Base-by-base conservation (phyloP, 352 stramenopile species). In the Globisporangium parvum region DNA sequence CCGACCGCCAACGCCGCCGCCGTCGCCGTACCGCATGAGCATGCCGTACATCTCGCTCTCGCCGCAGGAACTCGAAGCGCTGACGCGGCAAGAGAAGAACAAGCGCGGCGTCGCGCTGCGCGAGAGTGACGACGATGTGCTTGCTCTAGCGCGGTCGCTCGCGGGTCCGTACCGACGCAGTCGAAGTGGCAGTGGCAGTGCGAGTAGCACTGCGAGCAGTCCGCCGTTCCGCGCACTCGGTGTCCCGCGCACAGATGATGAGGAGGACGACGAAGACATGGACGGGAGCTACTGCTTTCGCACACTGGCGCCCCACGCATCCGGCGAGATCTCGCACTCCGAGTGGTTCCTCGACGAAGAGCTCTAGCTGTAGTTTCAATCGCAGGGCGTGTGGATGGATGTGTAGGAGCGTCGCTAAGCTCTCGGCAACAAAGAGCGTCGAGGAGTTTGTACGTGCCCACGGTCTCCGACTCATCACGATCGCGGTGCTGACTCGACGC, bases 191-290 rank as follows among this genome's bases (percentile, higher is more conserved):
- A 73, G 65, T 49, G 57, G 42, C 23, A 80, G 59, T 45, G 73
- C 60, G 3, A 72, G 59, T 42, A 62, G 62, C 9, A 73, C 26
- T 14, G 17, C 66, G 4, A 61, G 46, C 53, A 65, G 59, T n/a
- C 53, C 59, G 31, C 59, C 45, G 35, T 78, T 73, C 52, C 71
- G 63, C 48, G 58, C 72, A 24, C 44, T 79, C 18, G 65, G 64
- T 51, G 69, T 78, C 26, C 69, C 66, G 0, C 66, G 54, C 20
- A 72, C 49, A 0, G 66, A 75, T 56, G 23, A 69, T 2, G 59
- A 60, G 0, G 26, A 28, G 46, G 71, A 74, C n/a, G 72, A 81
- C 48, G 66, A 74, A 37, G 78, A 80, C 46, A 83, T 83, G 70
- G 69, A 66, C 26, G 72, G 68, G n/a, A 52, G 47, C 28, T 52